Conservation (phyloP, 1,284 basidiomycete genomes). For the Wallemia hederae region DNA sequence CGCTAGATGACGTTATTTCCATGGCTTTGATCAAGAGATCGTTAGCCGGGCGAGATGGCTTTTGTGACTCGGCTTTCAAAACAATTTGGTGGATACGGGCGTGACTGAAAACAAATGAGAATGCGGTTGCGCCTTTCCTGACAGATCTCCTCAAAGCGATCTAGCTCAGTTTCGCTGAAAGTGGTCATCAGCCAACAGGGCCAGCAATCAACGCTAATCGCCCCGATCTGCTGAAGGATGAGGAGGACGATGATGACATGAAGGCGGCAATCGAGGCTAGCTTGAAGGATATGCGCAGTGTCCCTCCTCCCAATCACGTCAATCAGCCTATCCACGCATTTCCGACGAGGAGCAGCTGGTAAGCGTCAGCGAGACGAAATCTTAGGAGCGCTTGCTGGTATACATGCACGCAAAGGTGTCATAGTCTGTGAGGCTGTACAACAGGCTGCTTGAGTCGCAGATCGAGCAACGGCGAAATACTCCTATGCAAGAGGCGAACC, state of each 20-base stretch:
- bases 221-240: conserved; percentile 17
- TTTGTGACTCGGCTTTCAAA: too few relatives aligned
- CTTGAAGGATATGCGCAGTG: conserved; percentile 50
- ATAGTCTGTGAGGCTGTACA: conserved; percentile 67
- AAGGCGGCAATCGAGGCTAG: conserved; percentile 86
- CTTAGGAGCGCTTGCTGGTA: conserved; percentile 53
- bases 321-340: conserved; percentile 49
- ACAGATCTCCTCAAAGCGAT: conserved; percentile 82
- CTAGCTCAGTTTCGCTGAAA: conserved; percentile 57
- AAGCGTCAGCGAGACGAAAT: conserved; percentile 60
- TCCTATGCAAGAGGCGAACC: conserved; percentile 11
- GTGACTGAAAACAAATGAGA: neutral
- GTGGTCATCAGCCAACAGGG: conserved; percentile 17
- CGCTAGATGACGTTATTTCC: too few relatives aligned
- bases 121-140: conserved; percentile 81
- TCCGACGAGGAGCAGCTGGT: conserved; percentile 37
- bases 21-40: too few relatives aligned
- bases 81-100: too few relatives aligned
- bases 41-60: neutral
- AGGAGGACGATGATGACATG: conserved; percentile 77
- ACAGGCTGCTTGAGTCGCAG: conserved; percentile 58
- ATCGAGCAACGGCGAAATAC: conserved; percentile 23
- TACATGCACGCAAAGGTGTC: conserved; percentile 86
- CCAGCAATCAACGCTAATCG: conserved; percentile 2
- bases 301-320: too few relatives aligned